A percentile compares a stretch with the other conserved stretches of the same genome.
phyloP scores from a whole-genome alignment of 1,284 basidiomycete genomes.

The Albatrellus sp. region DNA sequence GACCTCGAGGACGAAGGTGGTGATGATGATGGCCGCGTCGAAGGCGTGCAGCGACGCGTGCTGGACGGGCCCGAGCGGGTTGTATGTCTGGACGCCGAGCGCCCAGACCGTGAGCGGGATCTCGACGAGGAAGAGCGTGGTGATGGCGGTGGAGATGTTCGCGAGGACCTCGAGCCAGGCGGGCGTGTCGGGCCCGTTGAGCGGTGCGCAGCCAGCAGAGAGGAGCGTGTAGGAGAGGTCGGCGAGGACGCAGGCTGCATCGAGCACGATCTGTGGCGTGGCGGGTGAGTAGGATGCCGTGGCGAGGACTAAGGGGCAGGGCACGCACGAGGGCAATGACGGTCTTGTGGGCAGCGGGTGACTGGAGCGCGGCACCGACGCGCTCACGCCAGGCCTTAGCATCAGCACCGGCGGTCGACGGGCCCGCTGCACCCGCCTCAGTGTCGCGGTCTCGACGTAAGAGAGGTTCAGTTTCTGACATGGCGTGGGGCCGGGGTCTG shows the following conservation, averaged over 20 bases:
- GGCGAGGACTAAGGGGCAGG: slow-evolving; percentile 5
- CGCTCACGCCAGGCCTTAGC: slow-evolving; percentile 21
- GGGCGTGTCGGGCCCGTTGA: slow-evolving; percentile 34
- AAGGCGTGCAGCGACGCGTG: slow-evolving; percentile 58
- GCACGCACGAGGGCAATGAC: slow-evolving; percentile 49
- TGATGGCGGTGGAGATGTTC: slow-evolving; percentile 54
- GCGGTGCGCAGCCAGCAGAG: slow-evolving; percentile 32
- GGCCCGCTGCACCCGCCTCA: too few relatives aligned
- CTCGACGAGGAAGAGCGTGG: slow-evolving; percentile 62
- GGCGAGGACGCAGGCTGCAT: slow-evolving; percentile 52
- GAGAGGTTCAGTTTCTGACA: too few relatives aligned
- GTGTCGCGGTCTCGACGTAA: too few relatives aligned
- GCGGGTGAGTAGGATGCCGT: slow-evolving; percentile 3
- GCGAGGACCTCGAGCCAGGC: slow-evolving; percentile 51
- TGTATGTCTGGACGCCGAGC: slow-evolving; percentile 44
- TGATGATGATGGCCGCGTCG: slow-evolving; percentile 57
- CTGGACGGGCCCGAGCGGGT: slow-evolving; percentile 37
- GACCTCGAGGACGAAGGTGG: slow-evolving; percentile 62
- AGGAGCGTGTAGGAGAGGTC: slow-evolving; percentile 62
- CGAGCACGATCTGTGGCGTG: slow-evolving; percentile 40
- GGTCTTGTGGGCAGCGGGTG: slow-evolving; percentile 36
- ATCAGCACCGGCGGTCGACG: too few relatives aligned
- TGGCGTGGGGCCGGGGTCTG: too few relatives aligned
- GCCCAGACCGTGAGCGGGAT: slow-evolving; percentile 59
- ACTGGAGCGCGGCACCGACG: slow-evolving; percentile 40